Evolutionary conservation across 2,329 filamentous ascomycete genomes (phyloP).

Genomic region (Claviceps citrina): DNA sequence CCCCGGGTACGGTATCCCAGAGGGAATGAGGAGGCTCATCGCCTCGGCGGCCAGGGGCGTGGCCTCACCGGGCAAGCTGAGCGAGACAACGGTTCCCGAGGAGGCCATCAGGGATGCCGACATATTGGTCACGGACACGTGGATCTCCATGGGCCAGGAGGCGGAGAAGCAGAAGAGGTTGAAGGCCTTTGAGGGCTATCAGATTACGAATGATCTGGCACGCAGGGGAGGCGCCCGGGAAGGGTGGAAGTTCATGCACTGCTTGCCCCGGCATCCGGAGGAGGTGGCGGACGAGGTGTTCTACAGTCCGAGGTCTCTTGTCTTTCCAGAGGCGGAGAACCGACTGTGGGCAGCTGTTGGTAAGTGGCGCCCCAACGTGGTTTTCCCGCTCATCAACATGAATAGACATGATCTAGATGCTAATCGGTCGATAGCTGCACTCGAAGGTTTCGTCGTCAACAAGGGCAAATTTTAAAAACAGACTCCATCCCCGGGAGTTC

Average conservation of each 20-base stretch:
- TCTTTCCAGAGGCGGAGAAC: slow-evolving; percentile 92
- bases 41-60: slow-evolving; percentile 42
- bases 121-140: slow-evolving; percentile 89
- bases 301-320: slow-evolving; percentile 69
- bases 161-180: slow-evolving; percentile 63
- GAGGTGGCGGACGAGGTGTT: slow-evolving; percentile 94
- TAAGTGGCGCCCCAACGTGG: too few relatives aligned
- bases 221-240: slow-evolving; percentile 72
- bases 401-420: not conserved
- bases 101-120: slow-evolving; percentile 76
- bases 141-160: slow-evolving; percentile 98
- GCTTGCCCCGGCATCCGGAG: slow-evolving; percentile 77
- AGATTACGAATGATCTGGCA: slow-evolving; percentile 77
- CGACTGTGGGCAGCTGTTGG: slow-evolving; percentile 77
- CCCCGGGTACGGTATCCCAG: slow-evolving; percentile 66
- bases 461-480: slow-evolving; percentile 53
- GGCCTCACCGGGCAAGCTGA: slow-evolving; percentile 46
- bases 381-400: not conserved
- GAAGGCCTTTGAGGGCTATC: slow-evolving; percentile 72
- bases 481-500: not conserved
- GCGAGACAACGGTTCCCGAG: slow-evolving; percentile 65
- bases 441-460: slow-evolving; percentile 89
- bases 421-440: slow-evolving; percentile 34
- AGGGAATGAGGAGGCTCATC: slow-evolving; percentile 59
- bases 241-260: slow-evolving; percentile 97